Conservation (phyloP, 306 rosid genomes). For the Hippophae tibetana region DNA sequence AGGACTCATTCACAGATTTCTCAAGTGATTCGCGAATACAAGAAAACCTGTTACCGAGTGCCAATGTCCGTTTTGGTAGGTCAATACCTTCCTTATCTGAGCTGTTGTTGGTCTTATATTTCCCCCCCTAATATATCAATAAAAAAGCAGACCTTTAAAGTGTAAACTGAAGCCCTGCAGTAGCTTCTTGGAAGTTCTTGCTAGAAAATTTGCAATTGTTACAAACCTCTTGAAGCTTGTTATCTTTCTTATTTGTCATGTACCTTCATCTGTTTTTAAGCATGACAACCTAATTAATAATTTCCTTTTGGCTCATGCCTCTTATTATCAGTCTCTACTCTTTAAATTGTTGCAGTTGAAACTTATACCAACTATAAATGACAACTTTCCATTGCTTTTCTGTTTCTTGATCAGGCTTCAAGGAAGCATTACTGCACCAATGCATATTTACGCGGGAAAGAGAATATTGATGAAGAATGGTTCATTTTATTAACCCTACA, state of each 20-base stretch:
- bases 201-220: no score
- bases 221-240: no score
- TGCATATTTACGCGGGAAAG: conserved; percentile 44
- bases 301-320: no score
- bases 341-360: background rate
- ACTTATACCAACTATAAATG: background rate
- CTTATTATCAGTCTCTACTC: background rate
- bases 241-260: no score
- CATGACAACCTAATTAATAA: no score
- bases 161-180: no score
- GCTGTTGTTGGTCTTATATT: background rate
- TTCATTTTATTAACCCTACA: conserved; percentile 14
- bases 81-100: conserved; percentile 18
- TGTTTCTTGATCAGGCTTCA: conserved; percentile 50
- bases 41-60: conserved; percentile 77
- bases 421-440: conserved; percentile 93
- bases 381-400: conserved; percentile 11
- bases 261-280: no score
- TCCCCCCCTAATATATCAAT: background rate
- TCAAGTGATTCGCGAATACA: conserved; percentile 74
- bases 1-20: conserved; percentile 95
- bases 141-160: no score
- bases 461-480: conserved; percentile 84
- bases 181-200: no score
- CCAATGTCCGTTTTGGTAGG: conserved; percentile 90